Conservation (phyloP, 1,139 yeast genomes). For the Wickerhamomyces sp. region DNA sequence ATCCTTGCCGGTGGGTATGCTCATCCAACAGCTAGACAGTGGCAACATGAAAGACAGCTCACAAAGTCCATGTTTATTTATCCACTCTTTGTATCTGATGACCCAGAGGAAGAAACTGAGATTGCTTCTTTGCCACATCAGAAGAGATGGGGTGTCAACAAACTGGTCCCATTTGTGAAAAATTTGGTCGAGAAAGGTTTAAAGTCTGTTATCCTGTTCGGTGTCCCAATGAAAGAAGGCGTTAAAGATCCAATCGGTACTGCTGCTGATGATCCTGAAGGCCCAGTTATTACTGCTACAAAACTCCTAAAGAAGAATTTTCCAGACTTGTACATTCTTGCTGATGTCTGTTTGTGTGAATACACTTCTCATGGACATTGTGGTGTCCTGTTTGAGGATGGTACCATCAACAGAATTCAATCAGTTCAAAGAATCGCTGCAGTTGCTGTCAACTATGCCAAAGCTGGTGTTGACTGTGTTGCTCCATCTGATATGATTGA, state of each 20-base stretch:
- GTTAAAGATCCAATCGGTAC: conserved; percentile 79
- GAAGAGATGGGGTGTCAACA: conserved; percentile 80
- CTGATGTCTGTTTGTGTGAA: conserved; percentile 96
- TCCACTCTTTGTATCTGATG: conserved; percentile 83
- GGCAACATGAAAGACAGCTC: conserved; percentile 86
- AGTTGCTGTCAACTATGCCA: conserved; percentile 92
- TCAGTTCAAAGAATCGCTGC: conserved; percentile 85
- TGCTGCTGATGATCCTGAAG: conserved; percentile 93
- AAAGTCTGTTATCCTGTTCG: conserved; percentile 81
- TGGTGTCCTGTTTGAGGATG: conserved; percentile 85
- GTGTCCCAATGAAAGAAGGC: conserved; percentile 76
- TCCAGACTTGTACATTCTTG: conserved; percentile 81
- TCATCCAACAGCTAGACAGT: conserved; percentile 81
- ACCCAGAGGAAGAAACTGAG: conserved; percentile 69
- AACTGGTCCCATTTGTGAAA: conserved; percentile 65
- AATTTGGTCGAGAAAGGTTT: conserved; percentile 76
- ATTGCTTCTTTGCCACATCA: conserved; percentile 84
- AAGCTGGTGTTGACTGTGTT: conserved; percentile 91
- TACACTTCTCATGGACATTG: conserved; percentile 97
- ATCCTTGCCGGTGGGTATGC: conserved; percentile 90
- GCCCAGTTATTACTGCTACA: conserved; percentile 85
- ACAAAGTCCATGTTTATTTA: conserved; percentile 87
- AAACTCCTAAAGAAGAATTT: conserved; percentile 56
- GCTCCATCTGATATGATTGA: conserved; percentile 99
- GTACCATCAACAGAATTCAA: conserved; percentile 67